These are phyloP conservation scores for Agastache rugosa DNA, from an alignment of 257 asterid species.

Conservation along the genomic window DNA sequence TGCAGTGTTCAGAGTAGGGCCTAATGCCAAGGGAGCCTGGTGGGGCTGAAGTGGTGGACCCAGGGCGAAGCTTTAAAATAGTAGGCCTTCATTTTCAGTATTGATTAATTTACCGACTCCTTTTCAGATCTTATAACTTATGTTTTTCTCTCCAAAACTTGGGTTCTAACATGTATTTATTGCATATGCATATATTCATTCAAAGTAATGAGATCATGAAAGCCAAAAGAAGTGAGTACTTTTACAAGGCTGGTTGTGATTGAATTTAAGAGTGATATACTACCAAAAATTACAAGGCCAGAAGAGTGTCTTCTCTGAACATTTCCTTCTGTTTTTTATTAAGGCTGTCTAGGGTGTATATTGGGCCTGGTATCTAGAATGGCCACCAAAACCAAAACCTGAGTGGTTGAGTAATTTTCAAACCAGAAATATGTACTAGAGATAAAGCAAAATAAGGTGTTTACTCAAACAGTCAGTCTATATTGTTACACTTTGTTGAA, in stretches of 20 bases:
- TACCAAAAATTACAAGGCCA: background rate
- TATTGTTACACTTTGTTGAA: background rate
- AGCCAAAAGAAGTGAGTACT: background rate
- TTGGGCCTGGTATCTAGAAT: background rate
- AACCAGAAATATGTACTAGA: constrained; percentile 6
- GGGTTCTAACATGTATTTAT: background rate
- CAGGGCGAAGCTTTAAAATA: background rate
- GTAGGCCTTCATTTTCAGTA: background rate
- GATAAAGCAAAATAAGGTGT: constrained; percentile 5
- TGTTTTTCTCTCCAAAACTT: background rate
- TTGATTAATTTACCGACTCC: background rate
- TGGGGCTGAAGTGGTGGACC: background rate
- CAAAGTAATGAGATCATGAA: background rate
- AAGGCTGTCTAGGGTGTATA: background rate
- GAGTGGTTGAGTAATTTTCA: background rate
- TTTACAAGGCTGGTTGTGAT: constrained; percentile 2
- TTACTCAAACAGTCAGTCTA: background rate
- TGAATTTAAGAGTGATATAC: background rate
- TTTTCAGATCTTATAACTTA: background rate
- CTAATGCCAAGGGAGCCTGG: background rate
- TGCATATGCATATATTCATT: background rate
- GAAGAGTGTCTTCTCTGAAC: background rate
- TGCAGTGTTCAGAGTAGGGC: background rate
- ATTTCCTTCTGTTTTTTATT: background rate
- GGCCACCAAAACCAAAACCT: background rate